These are phyloP conservation scores for Diaporthe destruens DNA, from an alignment of 2,329 filamentous ascomycete species.

Conservation along the genomic window DNA sequence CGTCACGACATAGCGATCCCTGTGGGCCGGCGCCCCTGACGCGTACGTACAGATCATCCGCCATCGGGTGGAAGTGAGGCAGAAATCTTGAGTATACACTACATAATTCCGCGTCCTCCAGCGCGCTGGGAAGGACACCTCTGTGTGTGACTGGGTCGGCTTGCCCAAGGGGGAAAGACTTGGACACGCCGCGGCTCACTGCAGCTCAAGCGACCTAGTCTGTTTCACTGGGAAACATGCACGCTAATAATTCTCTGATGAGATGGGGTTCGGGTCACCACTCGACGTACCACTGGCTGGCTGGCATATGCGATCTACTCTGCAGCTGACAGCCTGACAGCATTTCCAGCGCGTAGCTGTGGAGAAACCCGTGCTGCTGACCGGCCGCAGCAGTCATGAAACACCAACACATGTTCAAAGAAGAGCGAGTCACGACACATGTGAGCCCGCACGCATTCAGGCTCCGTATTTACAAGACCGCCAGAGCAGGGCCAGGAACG, in stretches of 20 bases:
- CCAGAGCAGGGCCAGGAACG: background rate
- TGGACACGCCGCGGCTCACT: background rate
- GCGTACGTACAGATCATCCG: background rate
- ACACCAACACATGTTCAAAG: constrained; percentile 20
- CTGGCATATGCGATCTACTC: constrained; percentile 8
- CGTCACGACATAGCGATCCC: constrained; percentile 10
- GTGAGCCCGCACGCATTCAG: background rate
- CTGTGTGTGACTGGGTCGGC: constrained; percentile 6
- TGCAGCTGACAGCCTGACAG: constrained; percentile 22
- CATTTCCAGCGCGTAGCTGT: constrained; percentile 3
- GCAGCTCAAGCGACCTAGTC: constrained; percentile 4
- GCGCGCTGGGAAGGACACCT: background rate
- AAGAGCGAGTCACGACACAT: constrained; percentile 12
- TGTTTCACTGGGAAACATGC: background rate
- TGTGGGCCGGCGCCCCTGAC: constrained; percentile 19
- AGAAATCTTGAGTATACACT: background rate
- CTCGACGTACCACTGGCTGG: background rate
- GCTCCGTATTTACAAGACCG: background rate
- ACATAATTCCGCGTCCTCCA: background rate
- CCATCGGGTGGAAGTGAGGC: background rate
- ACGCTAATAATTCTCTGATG: background rate
- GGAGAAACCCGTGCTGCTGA: constrained; percentile 30
- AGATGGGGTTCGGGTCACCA: constrained; percentile 7
- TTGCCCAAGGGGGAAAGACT: constrained; percentile 23
- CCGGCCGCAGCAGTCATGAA: constrained; percentile 16